These are phyloP conservation scores for Chrysopogon serrulatus DNA, from an alignment of 176 grass and related monocot species.

Conservation along the genomic window DNA sequence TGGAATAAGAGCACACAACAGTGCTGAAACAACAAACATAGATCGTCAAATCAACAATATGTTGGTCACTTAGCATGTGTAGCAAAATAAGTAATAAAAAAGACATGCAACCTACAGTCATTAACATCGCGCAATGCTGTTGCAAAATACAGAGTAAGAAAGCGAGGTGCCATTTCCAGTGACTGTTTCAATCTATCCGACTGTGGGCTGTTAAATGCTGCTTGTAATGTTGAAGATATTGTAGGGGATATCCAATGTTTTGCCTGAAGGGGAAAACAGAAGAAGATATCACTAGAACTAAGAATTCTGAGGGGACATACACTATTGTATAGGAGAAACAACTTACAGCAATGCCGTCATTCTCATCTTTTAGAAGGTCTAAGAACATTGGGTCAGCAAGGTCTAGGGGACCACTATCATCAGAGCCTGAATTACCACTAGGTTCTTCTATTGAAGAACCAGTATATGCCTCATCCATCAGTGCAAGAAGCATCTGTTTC, in stretches of 20 bases:
- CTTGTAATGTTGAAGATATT: conserved; percentile 69
- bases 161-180: conserved; percentile 67
- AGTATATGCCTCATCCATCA: conserved; percentile 98
- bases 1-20: conserved; percentile 90
- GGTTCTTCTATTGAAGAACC: conserved; percentile 82
- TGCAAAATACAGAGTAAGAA: conserved; percentile 70
- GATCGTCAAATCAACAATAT: conserved; percentile 17
- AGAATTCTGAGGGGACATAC: neutral
- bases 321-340: neutral
- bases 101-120: conserved; percentile 55
- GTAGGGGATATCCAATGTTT: conserved; percentile 92
- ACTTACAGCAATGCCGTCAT: conserved; percentile 94
- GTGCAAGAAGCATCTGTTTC: conserved; percentile 80
- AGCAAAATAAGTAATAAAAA: neutral
- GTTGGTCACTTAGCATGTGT: conserved; percentile 14
- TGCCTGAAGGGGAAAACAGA: conserved; percentile 40
- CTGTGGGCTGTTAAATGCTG: conserved; percentile 51
- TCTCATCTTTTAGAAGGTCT: conserved; percentile 95
- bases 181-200: conserved; percentile 80
- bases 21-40: conserved; percentile 59
- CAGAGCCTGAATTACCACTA: conserved; percentile 61
- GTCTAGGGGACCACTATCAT: conserved; percentile 73
- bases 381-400: conserved; percentile 85
- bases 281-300: neutral
- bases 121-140: conserved; percentile 65